Conservation (phyloP, 202 grass and related monocot species). For the Bolboschoenoplectus hybrid region DNA sequence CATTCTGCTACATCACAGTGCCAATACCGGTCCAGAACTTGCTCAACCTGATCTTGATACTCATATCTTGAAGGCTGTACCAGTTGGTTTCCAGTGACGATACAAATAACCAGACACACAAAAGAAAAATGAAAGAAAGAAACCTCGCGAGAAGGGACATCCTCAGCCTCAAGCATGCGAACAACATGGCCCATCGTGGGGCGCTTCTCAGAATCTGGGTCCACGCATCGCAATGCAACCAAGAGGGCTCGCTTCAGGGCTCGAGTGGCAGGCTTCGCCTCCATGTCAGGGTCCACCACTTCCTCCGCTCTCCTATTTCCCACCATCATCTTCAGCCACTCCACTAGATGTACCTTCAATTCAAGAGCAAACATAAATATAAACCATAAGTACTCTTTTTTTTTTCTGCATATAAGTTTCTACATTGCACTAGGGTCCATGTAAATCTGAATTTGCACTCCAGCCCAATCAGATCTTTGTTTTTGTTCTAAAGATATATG, state of each 20-base stretch:
- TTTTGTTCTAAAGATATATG: not conserved
- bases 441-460: constrained; percentile 17
- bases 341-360: constrained; percentile 77
- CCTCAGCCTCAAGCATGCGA: constrained; percentile 85
- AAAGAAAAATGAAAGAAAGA: not conserved
- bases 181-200: constrained; percentile 84
- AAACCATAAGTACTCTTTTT: not conserved
- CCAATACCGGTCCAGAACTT: not conserved
- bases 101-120: not conserved
- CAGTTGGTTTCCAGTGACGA: not conserved
- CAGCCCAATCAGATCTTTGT: not conserved
- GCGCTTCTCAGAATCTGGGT: constrained; percentile 68
- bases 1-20: not conserved
- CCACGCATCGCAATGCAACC: constrained; percentile 71
- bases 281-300: constrained; percentile 72
- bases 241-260: constrained; percentile 75
- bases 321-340: constrained; percentile 94
- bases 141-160: constrained; percentile 63
- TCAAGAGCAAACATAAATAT: constrained; percentile 2
- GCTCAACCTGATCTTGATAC: not conserved
- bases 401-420: constrained; percentile 9
- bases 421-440: not conserved
- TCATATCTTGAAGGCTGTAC: not conserved
- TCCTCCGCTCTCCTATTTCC: constrained; percentile 73
- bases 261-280: constrained; percentile 63